Conservation (phyloP, 495 filamentous ascomycete species). For the Penicillium macrosclerotiorum region DNA sequence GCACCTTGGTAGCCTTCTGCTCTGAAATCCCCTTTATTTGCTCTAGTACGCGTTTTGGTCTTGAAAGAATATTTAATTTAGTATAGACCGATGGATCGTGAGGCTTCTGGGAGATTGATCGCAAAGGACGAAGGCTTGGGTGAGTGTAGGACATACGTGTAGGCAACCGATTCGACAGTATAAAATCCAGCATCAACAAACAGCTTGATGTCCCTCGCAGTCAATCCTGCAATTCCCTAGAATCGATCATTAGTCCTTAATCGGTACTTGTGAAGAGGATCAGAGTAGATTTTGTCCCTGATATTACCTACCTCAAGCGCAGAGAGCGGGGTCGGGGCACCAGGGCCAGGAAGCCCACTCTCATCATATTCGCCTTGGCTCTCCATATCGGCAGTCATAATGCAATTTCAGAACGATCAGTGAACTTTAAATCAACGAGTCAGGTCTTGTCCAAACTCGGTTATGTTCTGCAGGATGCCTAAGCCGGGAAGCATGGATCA, state of each 20-base stretch:
- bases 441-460: background rate
- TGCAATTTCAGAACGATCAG: constrained; percentile 2
- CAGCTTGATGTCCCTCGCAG: constrained; percentile 90
- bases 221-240: constrained; percentile 78
- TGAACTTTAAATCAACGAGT: background rate
- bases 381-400: constrained; percentile 61
- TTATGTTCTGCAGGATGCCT: background rate
- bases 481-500: constrained; percentile 12
- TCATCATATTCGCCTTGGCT: constrained; percentile 62
- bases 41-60: constrained; percentile 77
- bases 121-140: background rate
- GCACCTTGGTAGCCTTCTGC: constrained; percentile 90
- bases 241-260: background rate
- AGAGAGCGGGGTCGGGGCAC: constrained; percentile 87
- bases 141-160: constrained; percentile 57
- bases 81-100: background rate
- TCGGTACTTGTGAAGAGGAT: background rate
- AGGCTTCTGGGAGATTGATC: background rate
- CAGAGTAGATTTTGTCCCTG: background rate
- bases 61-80: constrained; percentile 22
- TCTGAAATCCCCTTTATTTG: constrained; percentile 98
- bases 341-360: constrained; percentile 69
- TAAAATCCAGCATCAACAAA: constrained; percentile 90
- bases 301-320: constrained; percentile 74
- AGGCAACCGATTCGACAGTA: constrained; percentile 92